These are phyloP conservation scores for Paraurostyla sp. DNA, from an alignment of 73 alveolate genomes.

Conservation along the genomic window DNA sequence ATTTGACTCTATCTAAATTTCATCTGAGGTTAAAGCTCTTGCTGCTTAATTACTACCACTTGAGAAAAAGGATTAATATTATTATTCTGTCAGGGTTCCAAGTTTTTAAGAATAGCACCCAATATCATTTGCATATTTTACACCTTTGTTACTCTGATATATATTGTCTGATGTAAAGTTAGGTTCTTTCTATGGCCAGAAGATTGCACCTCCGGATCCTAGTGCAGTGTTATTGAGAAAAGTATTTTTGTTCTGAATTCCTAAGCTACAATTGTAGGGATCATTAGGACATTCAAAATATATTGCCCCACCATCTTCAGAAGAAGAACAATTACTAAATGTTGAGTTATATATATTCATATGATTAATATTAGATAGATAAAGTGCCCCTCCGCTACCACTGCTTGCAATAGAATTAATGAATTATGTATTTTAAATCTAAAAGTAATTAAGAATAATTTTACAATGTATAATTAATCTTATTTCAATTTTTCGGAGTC, in stretches of 20 bases:
- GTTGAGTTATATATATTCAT: too few species aligned
- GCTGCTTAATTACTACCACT: background rate
- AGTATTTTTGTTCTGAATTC: background rate
- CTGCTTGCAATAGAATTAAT: too few species aligned
- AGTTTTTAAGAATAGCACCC: slow-evolving; percentile 55
- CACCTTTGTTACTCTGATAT: slow-evolving; percentile 5
- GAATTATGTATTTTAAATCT: background rate
- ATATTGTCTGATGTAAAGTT: background rate
- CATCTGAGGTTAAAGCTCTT: background rate
- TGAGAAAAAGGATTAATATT: background rate
- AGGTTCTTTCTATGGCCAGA: slow-evolving; percentile 54
- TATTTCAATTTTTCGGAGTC: background rate
- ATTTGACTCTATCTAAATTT: background rate
- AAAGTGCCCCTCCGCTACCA: too few species aligned
- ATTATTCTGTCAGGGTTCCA: background rate
- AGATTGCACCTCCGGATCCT: slow-evolving; percentile 57
- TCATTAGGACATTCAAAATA: background rate
- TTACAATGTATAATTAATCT: background rate
- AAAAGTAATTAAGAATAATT: background rate
- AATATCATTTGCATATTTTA: slow-evolving; percentile 40
- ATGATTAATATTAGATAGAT: too few species aligned
- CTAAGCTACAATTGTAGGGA: background rate
- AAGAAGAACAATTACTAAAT: background rate
- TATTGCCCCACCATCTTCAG: slow-evolving; percentile 6
- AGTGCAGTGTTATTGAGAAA: slow-evolving; percentile 6